Evolutionary conservation across 1,284 basidiomycete species (phyloP).

Genomic region (Wallemia mellicola): DNA sequence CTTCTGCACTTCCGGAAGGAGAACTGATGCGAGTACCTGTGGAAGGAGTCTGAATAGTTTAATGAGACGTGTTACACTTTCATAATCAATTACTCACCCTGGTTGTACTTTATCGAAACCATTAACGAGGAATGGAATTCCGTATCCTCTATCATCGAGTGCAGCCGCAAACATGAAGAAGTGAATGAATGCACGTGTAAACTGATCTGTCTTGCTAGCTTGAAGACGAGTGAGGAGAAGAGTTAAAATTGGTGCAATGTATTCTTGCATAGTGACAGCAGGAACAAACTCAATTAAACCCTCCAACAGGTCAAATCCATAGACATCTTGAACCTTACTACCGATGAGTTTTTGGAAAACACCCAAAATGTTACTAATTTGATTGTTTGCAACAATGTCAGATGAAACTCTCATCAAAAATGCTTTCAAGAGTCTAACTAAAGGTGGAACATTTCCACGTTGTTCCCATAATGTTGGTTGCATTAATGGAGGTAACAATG

Average conservation of each 20-base stretch:
- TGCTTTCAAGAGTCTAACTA: constrained; percentile 62
- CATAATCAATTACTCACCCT: constrained; percentile 24
- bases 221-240: constrained; percentile 62
- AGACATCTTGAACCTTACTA: constrained; percentile 60
- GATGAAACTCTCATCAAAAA: constrained; percentile 42
- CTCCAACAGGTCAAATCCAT: constrained; percentile 70
- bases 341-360: constrained; percentile 77
- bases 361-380: constrained; percentile 50
- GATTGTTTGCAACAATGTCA: constrained; percentile 39
- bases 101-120: constrained; percentile 59
- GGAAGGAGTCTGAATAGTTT: constrained; percentile 35
- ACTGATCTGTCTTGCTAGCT: constrained; percentile 63
- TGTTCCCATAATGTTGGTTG: constrained; percentile 73
- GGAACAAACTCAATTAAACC: constrained; percentile 41
- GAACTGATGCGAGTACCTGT: constrained; percentile 45
- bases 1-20: constrained; percentile 52
- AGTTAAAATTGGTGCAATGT: constrained; percentile 47
- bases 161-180: constrained; percentile 50
- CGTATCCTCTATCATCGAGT: constrained; percentile 36
- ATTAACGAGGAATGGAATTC: constrained; percentile 44
- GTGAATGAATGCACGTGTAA: constrained; percentile 49
- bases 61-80: background rate
- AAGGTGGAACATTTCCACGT: constrained; percentile 78
- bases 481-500: constrained; percentile 51
- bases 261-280: constrained; percentile 41